Percentiles rank a stretch among this genome's conserved stretches.
phyloP scores from a whole-genome alignment of 192 early-diverging fungal species.

The Phycomyces nitens region DNA sequence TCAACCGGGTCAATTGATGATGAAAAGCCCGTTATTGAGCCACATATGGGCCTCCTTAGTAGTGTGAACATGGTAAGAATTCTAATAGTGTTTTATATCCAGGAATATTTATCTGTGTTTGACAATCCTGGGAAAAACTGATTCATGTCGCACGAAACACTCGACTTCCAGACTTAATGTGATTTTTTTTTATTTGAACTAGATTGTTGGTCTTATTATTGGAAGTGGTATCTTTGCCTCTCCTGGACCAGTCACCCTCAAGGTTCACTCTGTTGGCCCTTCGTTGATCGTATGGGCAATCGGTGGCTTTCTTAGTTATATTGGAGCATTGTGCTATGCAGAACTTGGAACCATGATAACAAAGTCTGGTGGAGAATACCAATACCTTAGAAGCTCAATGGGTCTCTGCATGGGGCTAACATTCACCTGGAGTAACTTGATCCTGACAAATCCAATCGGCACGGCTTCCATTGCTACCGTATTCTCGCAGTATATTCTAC shows the following conservation, averaged over 20 bases:
- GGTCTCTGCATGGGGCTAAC: slow-evolving; percentile 55
- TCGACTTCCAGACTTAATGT: not conserved
- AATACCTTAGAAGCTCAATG: slow-evolving; percentile 66
- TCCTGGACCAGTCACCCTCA: slow-evolving; percentile 62
- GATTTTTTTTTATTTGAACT: not conserved
- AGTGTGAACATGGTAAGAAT: slow-evolving; percentile 31
- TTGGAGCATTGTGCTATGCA: slow-evolving; percentile 80
- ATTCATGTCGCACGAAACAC: not conserved
- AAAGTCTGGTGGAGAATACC: slow-evolving; percentile 80
- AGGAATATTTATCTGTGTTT: not conserved
- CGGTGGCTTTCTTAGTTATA: slow-evolving; percentile 68
- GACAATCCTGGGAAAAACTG: not conserved
- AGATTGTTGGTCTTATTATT: slow-evolving; percentile 70
- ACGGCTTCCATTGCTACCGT: slow-evolving; percentile 51
- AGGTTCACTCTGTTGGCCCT: slow-evolving; percentile 60
- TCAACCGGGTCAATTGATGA: not conserved
- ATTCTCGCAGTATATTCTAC: slow-evolving; percentile 69
- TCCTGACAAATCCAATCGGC: slow-evolving; percentile 48
- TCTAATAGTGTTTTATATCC: not conserved
- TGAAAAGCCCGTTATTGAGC: slow-evolving; percentile 6
- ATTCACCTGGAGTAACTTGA: slow-evolving; percentile 53
- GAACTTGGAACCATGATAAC: slow-evolving; percentile 87
- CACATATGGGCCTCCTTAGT: slow-evolving; percentile 32
- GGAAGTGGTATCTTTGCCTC: slow-evolving; percentile 81
- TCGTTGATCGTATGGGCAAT: slow-evolving; percentile 69